These are phyloP conservation scores for Penicillium manginii DNA, from an alignment of 495 filamentous ascomycete species.

Conservation along the genomic window DNA sequence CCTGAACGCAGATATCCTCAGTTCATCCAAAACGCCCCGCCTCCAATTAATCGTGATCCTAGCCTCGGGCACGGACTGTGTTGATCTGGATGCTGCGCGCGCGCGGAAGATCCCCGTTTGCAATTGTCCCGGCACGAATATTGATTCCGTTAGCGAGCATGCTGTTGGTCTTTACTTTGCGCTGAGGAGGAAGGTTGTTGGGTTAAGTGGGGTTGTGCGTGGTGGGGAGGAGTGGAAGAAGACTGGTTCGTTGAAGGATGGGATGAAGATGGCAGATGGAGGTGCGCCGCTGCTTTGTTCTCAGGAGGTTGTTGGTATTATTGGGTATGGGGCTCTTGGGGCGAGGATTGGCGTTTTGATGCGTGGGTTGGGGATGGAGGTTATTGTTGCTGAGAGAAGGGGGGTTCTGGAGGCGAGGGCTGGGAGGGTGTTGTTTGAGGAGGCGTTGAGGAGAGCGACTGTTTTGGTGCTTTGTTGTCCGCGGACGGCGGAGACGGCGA, in stretches of 20 bases:
- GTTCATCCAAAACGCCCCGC: constrained; percentile 17
- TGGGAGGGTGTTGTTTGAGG: constrained; percentile 46
- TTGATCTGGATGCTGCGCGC: constrained; percentile 50
- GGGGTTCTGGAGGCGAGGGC: constrained; percentile 28
- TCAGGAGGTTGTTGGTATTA: neutral
- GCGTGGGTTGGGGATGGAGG: constrained; percentile 52
- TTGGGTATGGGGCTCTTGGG: constrained; percentile 34
- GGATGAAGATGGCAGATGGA: neutral
- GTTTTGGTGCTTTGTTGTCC: constrained; percentile 42
- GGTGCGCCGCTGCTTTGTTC: neutral
- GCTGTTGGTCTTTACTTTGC: constrained; percentile 58
- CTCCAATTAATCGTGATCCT: constrained; percentile 53
- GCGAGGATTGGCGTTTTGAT: constrained; percentile 34
- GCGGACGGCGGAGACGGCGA: constrained; percentile 36
- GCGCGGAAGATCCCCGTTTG: constrained; percentile 48
- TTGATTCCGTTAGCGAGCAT: constrained; percentile 58
- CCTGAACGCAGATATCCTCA: constrained; percentile 30
- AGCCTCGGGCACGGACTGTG: constrained; percentile 55
- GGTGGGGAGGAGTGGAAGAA: neutral
- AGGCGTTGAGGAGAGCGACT: constrained; percentile 44
- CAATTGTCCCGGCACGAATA: constrained; percentile 54
- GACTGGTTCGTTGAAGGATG: neutral
- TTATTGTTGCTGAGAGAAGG: constrained; percentile 47
- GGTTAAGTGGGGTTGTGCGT: constrained; percentile 31
- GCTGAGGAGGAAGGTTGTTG: constrained; percentile 44